These are phyloP conservation scores for Phytophthora syringae DNA, from an alignment of 352 stramenopile species.

Conservation along the genomic window DNA sequence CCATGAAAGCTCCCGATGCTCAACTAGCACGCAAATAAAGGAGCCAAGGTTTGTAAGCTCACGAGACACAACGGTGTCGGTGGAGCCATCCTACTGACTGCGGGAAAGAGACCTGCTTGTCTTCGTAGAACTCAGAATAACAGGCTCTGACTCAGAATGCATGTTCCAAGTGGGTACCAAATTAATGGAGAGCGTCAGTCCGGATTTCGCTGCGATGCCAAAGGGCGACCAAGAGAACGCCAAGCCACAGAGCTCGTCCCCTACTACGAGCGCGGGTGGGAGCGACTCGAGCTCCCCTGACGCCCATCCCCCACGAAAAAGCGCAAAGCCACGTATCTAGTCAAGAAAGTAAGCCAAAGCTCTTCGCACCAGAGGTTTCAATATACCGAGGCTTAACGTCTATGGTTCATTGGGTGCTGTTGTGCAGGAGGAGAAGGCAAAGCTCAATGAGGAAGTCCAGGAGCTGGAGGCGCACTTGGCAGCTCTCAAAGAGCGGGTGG, in stretches of 20 bases:
- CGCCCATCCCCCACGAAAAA: conserved; percentile 15
- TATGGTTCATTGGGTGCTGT: no score
- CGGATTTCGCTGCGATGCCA: no score
- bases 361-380: neutral
- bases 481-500: conserved; percentile 18
- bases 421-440: conserved; percentile 23
- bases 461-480: conserved; percentile 19
- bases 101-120: no score
- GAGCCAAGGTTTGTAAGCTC: no score
- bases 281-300: neutral
- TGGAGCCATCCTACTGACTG: no score
- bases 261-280: conserved; percentile 12
- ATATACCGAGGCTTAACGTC: neutral
- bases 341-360: conserved; percentile 8
- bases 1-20: no score
- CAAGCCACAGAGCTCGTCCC: neutral
- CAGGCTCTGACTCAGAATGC: no score
- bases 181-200: no score
- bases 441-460: conserved; percentile 9
- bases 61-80: no score
- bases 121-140: no score
- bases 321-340: conserved; percentile 23
- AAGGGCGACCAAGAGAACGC: neutral
- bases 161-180: no score
- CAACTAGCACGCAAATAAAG: no score